Conservation (phyloP, 352 stramenopile species). For the Globisporangium heterothallicum region DNA sequence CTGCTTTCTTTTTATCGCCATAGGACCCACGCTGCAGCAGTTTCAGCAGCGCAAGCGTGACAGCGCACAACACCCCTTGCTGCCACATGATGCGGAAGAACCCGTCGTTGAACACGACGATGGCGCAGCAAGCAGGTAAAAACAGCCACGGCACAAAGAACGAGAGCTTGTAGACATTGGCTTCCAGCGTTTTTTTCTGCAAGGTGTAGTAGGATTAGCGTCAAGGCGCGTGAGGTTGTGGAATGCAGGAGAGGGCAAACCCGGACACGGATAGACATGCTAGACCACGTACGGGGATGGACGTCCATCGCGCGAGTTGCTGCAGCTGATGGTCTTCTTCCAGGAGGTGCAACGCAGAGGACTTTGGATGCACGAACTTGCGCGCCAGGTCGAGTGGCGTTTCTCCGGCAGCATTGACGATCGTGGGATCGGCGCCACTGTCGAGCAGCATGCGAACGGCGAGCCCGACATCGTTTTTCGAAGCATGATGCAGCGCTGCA, state of each 20-base stretch:
- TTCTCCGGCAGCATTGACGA: constrained; percentile 35
- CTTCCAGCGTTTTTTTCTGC: constrained; percentile 56
- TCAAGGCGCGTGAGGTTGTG: background rate
- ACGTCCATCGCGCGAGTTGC: constrained; percentile 28
- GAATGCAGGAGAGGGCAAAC: no score
- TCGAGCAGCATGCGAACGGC: constrained; percentile 71
- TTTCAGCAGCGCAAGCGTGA: constrained; percentile 36
- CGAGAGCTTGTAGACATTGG: constrained; percentile 64
- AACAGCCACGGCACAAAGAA: constrained; percentile 73
- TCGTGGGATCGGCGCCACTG: constrained; percentile 33
- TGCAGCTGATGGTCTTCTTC: constrained; percentile 54
- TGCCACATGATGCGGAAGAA: constrained; percentile 30
- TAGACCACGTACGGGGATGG: constrained; percentile 28
- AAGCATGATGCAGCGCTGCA: constrained; percentile 59
- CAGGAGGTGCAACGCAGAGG: constrained; percentile 38
- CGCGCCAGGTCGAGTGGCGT: constrained; percentile 49
- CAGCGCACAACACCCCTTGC: constrained; percentile 24
- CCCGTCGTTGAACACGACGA: constrained; percentile 32
- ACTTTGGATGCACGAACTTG: constrained; percentile 27
- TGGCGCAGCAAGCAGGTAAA: constrained; percentile 36
- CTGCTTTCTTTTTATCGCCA: constrained; percentile 69
- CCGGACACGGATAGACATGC: no score
- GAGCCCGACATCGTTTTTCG: constrained; percentile 51
- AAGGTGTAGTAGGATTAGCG: no score
- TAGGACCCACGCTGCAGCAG: constrained; percentile 59